Evolutionary conservation across 78 protist genomes (phyloP).

Genomic region (Capsaspora owczarzaki): DNA sequence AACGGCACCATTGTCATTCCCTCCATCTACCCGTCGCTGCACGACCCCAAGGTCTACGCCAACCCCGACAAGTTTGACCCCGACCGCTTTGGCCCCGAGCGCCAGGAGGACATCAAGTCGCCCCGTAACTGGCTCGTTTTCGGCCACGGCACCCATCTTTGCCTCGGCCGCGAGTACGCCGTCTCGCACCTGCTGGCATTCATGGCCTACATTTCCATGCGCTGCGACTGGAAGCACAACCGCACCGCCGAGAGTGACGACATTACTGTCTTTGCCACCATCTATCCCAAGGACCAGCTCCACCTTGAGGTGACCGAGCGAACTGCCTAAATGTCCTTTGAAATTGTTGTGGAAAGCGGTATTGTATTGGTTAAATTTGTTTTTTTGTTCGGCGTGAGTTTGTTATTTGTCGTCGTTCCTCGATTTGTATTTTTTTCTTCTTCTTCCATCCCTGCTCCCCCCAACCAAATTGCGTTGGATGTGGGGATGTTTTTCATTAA

Average conservation of each 20-base stretch:
- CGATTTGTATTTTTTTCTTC: too few species aligned
- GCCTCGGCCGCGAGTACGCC: slow-evolving; percentile 58
- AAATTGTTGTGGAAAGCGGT: too few species aligned
- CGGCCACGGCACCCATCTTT: slow-evolving; percentile 47
- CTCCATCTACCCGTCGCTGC: slow-evolving; percentile 52
- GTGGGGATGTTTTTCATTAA: too few species aligned
- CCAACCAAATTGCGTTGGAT: too few species aligned
- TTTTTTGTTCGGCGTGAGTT: too few species aligned
- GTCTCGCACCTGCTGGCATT: slow-evolving; percentile 52
- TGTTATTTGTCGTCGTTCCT: too few species aligned
- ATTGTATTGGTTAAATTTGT: too few species aligned
- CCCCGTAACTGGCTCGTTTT: slow-evolving; percentile 33
- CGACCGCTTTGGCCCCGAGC: slow-evolving; percentile 49
- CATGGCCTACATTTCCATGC: slow-evolving; percentile 37
- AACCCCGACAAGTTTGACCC: slow-evolving; percentile 53
- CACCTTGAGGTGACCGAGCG: background rate
- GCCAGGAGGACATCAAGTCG: slow-evolving; percentile 30
- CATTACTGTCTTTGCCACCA: slow-evolving; percentile 52
- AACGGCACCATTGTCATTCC: slow-evolving; percentile 59
- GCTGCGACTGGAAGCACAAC: slow-evolving; percentile 28
- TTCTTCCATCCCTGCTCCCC: too few species aligned
- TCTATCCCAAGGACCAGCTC: slow-evolving; percentile 57
- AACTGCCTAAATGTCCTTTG: too few species aligned
- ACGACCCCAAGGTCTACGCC: slow-evolving; percentile 15
- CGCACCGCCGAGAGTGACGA: slow-evolving; percentile 52